Percentiles rank a stretch among this genome's conserved stretches.
Conservation (phyloP, 1,139 yeast species). For the Insectozyma bohioensis region DNA sequence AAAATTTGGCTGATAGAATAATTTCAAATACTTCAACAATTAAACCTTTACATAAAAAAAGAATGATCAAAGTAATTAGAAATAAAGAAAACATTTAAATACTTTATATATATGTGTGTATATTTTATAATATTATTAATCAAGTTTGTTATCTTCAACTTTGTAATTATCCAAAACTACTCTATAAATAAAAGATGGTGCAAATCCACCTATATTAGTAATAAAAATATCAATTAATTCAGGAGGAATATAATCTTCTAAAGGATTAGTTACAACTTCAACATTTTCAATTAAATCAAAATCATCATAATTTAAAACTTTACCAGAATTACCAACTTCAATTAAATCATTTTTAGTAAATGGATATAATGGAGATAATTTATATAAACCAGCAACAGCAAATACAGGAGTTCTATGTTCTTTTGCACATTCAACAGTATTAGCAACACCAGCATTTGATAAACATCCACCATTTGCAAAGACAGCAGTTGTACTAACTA, state of each 20-base stretch:
- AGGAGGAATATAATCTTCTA: conserved; percentile 89
- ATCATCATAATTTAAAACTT: conserved; percentile 72
- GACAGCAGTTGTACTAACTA: conserved; percentile 88
- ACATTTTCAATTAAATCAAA: conserved; percentile 64
- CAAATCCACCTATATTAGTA: conserved; percentile 93
- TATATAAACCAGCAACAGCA: conserved; percentile 91
- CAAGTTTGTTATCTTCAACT: conserved; percentile 72
- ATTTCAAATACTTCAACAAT: too few species aligned
- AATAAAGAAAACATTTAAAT: too few species aligned
- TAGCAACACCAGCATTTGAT: conserved; percentile 85
- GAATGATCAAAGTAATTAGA: too few species aligned
- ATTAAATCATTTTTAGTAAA: conserved; percentile 84
- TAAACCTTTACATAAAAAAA: too few species aligned
- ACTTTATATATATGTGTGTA: neutral
- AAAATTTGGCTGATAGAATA: too few species aligned
- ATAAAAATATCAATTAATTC: conserved; percentile 92
- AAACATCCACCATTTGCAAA: conserved; percentile 96
- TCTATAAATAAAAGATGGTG: conserved; percentile 95
- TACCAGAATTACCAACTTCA: conserved; percentile 92
- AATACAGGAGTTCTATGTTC: conserved; percentile 94
- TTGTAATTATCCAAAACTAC: conserved; percentile 93
- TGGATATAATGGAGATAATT: conserved; percentile 91
- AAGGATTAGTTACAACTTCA: conserved; percentile 83
- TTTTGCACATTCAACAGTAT: conserved; percentile 94
- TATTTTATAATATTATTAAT: conserved; percentile 17